Percentiles rank a stretch among this genome's conserved stretches.
phyloP scores from a whole-genome alignment of 2,329 filamentous ascomycete species.

The Podosphaera leucotricha region DNA sequence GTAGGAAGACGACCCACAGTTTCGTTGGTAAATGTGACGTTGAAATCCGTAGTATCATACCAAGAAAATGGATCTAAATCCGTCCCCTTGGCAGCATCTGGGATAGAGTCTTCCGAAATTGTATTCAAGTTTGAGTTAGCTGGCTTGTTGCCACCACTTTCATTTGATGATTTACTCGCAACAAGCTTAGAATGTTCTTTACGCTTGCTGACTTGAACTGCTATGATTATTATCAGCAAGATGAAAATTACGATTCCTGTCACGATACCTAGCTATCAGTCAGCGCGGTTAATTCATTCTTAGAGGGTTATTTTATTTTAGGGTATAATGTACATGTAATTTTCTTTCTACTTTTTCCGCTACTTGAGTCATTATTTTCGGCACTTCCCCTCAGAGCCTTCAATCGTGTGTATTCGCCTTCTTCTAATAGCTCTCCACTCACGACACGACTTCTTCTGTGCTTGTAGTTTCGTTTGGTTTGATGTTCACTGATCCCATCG shows the following conservation, averaged over 20 bases:
- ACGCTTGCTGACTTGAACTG: conserved; percentile 42
- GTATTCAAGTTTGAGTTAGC: conserved; percentile 25
- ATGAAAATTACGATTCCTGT: conserved; percentile 28
- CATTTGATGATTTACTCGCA: conserved; percentile 4
- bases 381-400: conserved; percentile 27
- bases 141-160: conserved; percentile 6
- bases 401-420: conserved; percentile 31
- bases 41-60: conserved; percentile 77
- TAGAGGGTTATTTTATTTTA: not conserved
- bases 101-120: conserved; percentile 20
- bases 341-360: conserved; percentile 24
- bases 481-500: not conserved
- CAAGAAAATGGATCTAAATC: conserved; percentile 76
- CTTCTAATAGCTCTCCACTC: conserved; percentile 45
- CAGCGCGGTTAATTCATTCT: not conserved
- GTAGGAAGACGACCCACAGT: conserved; percentile 66
- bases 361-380: conserved; percentile 18
- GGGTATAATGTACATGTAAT: conserved; percentile 29
- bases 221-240: conserved; percentile 43
- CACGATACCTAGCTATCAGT: conserved; percentile 21
- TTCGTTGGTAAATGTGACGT: conserved; percentile 70
- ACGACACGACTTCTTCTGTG: conserved; percentile 32
- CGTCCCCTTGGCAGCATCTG: conserved; percentile 18
- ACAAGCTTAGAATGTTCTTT: conserved; percentile 9
- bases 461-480: conserved; percentile 6